Evolutionary conservation across 805 yeast genomes (phyloP), one percentile per base, ranked within the genome.

Genomic region (Yamadazyma phyllophila): DNA sequence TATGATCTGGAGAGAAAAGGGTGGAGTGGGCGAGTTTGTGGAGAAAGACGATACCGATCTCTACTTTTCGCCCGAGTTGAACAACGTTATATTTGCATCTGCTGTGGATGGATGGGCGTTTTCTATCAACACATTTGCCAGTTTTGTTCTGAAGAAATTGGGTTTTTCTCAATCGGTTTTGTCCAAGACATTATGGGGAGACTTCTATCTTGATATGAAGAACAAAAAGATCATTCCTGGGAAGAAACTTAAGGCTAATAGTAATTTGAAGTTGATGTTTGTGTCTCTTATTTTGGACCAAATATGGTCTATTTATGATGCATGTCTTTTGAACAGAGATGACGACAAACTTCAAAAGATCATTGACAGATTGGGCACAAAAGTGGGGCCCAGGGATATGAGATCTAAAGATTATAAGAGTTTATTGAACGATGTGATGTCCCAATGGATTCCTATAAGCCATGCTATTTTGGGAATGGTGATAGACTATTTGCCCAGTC

Each of bases 101-200:
- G 99, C 99, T 1, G 74, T 86, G 14, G 99, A 94, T 66, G 98
- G 98, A 10, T 94, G 99, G 98, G 99, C 98, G 1, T 94, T 94
- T 64, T 86, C 88, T 36, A 74, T 94, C 41, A 81, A 88, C 42
- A 96, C 94, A 53, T 87, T 94, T 65, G 87, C 97, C 7, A 83
- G 85, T 46, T 81, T 94, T 29, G 88, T 89, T 61, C 94, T 85
- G 66, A 80, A 80, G 40, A 89, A 89, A 57, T 69, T 92, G 14
- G 97, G 96, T 0, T 85, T 92, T 53, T 86, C 88, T 52, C 82
- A 90, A 50, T 80, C 81, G 14, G 88, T 81, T 44, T 73, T 94
- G 37, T 83, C 84, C 47, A 86, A 87, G 58, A 89, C 90, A n/a
- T 71, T 94, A 4, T 94, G 98, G 98, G 99, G 99, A 32, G 97